Evolutionary conservation across 345 rosid species (phyloP).

Genomic region (Citrus sp.): DNA sequence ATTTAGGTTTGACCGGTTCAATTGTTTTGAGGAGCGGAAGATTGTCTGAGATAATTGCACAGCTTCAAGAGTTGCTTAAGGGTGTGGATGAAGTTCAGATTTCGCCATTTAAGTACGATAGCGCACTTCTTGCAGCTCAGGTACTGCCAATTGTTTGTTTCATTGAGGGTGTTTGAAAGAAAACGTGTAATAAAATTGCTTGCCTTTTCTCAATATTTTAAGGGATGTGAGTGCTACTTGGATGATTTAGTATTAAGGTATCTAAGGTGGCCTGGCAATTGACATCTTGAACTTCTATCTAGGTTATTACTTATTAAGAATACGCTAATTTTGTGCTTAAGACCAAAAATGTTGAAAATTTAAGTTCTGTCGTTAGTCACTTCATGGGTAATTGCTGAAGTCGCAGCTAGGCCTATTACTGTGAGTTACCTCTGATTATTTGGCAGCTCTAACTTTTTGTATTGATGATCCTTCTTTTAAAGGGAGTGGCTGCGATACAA

Average conservation of each 20-base stretch:
- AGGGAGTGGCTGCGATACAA: neutral
- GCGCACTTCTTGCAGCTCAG: conserved; percentile 72
- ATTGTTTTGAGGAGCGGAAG: conserved; percentile 66
- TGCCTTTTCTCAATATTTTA: neutral
- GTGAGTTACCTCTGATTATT: neutral
- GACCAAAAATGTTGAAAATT: neutral
- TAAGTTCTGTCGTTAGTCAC: neutral
- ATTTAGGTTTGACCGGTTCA: conserved; percentile 72
- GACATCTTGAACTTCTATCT: neutral
- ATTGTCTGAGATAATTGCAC: conserved; percentile 69
- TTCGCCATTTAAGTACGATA: conserved; percentile 55
- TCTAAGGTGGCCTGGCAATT: neutral
- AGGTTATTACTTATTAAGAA: neutral
- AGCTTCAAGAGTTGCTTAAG: conserved; percentile 78
- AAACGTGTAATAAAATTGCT: neutral
- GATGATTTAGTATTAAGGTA: neutral
- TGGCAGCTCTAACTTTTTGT: neutral
- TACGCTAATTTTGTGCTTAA: neutral
- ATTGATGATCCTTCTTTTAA: neutral
- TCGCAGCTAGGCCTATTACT: neutral
- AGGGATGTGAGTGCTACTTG: too few species aligned
- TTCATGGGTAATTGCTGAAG: neutral
- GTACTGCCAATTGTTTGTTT: conserved; percentile 29
- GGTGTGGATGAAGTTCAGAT: conserved; percentile 61
- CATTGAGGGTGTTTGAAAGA: neutral